phyloP scores from a whole-genome alignment of 129 eudicot genomes.

The Helianthus tuberosus region DNA sequence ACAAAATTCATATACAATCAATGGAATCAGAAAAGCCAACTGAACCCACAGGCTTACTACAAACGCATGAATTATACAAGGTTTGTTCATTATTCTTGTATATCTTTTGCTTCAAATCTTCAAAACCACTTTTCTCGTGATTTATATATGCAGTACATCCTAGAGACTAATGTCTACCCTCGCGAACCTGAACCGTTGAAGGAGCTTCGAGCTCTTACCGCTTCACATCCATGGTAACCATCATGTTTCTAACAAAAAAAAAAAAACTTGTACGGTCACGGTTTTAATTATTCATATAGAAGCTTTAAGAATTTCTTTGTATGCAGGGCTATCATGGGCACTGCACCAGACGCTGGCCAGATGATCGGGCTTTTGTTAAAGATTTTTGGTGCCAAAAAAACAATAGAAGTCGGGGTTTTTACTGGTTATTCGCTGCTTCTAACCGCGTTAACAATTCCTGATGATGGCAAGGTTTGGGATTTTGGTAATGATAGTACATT shows the following conservation, averaged over 20 bases:
- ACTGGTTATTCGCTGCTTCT: conserved; percentile 49
- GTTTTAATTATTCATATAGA: not conserved
- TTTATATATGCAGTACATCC: conserved; percentile 44
- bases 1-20: not conserved
- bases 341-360: conserved; percentile 48
- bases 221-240: conserved; percentile 24
- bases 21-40: conserved; percentile 18
- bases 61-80: conserved; percentile 52
- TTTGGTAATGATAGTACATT: not conserved
- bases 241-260: too few species aligned
- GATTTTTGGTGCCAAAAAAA: conserved; percentile 27
- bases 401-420: conserved; percentile 49
- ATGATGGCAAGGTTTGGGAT: conserved; percentile 52
- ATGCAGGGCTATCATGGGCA: conserved; percentile 43
- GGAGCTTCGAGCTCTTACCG: conserved; percentile 55
- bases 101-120: not conserved
- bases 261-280: not conserved
- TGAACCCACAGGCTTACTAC: conserved; percentile 52
- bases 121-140: not conserved
- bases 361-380: conserved; percentile 35
- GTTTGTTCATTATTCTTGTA: conserved; percentile 15
- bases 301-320: not conserved
- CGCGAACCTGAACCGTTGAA: conserved; percentile 58
- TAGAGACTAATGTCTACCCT: conserved; percentile 65
- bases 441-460: conserved; percentile 48